Conservation (phyloP, 306 rosid species). For the Mucuna pruriens region DNA sequence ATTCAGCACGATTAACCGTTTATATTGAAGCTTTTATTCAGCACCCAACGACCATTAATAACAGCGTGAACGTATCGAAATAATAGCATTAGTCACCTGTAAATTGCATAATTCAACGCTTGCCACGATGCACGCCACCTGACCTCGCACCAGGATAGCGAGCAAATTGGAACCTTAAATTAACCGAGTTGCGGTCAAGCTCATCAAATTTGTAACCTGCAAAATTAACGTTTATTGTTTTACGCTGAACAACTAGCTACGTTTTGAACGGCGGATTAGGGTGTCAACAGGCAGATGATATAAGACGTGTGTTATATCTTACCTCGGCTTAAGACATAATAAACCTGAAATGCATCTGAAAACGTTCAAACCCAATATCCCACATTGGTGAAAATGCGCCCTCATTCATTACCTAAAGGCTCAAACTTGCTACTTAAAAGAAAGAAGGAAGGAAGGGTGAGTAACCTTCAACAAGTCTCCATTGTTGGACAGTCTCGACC, state of each 20-base stretch:
- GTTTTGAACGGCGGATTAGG: conserved; percentile 59
- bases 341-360: conserved; percentile 45
- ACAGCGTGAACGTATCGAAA: conserved; percentile 51
- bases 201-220: conserved; percentile 99
- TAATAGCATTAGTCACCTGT: conserved; percentile 72
- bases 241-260: conserved; percentile 62
- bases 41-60: conserved; percentile 51
- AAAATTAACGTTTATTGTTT: conserved; percentile 84
- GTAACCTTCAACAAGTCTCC: conserved; percentile 36
- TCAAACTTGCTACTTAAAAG: conserved; percentile 32
- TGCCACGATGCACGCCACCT: conserved; percentile 96
- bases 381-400: conserved; percentile 38
- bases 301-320: conserved; percentile 50
- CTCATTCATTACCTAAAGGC: conserved; percentile 36
- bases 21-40: conserved; percentile 47
- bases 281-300: conserved; percentile 57
- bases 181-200: conserved; percentile 92
- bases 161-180: conserved; percentile 96
- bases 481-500: not conserved
- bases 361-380: conserved; percentile 51
- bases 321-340: conserved; percentile 46
- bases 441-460: not conserved
- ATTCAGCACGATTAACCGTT: conserved; percentile 62
- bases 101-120: conserved; percentile 73
- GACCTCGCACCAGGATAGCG: conserved; percentile 99